These are phyloP conservation scores for Lolium multiflorum DNA, from an alignment of 176 grass and related monocot species.

Conservation along the genomic window DNA sequence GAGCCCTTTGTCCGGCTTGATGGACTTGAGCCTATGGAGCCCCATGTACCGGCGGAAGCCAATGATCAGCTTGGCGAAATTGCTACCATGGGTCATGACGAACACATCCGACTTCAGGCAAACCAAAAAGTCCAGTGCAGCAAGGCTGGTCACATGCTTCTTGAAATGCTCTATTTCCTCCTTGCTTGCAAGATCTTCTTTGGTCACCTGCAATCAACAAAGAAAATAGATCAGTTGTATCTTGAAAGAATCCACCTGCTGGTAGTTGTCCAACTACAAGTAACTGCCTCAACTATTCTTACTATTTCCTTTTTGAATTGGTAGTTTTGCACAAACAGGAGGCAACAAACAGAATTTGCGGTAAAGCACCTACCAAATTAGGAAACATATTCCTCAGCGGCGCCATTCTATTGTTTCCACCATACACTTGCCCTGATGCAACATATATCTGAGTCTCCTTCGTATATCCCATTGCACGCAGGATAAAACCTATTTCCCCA, in stretches of 20 bases:
- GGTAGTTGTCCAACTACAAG: too few relatives aligned
- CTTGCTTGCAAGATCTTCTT: conserved; percentile 89
- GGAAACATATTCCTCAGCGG: conserved; percentile 95
- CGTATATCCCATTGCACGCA: conserved; percentile 91
- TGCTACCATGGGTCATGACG: conserved; percentile 96
- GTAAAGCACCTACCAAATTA: conserved; percentile 81
- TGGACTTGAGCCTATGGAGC: conserved; percentile 79
- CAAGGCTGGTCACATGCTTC: conserved; percentile 94
- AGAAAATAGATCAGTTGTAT: not conserved
- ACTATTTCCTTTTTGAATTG: too few relatives aligned
- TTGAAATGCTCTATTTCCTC: conserved; percentile 91
- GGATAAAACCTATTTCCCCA: conserved; percentile 88
- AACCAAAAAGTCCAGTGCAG: conserved; percentile 88
- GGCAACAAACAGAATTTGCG: too few relatives aligned
- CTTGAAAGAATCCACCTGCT: not conserved
- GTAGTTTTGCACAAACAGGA: too few relatives aligned
- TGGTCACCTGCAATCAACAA: conserved; percentile 64
- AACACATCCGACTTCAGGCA: conserved; percentile 85
- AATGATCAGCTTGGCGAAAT: conserved; percentile 89
- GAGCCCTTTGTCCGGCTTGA: conserved; percentile 78
- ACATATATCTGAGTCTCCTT: conserved; percentile 98
- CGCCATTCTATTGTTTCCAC: conserved; percentile 87
- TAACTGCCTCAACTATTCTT: too few relatives aligned
- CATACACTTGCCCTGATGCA: conserved; percentile 95
- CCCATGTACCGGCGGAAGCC: conserved; percentile 88